A percentile compares a stretch with the other conserved stretches of the same genome.
Conservation (phyloP, 2,329 filamentous ascomycete genomes). For the Diaporthe helianthi region DNA sequence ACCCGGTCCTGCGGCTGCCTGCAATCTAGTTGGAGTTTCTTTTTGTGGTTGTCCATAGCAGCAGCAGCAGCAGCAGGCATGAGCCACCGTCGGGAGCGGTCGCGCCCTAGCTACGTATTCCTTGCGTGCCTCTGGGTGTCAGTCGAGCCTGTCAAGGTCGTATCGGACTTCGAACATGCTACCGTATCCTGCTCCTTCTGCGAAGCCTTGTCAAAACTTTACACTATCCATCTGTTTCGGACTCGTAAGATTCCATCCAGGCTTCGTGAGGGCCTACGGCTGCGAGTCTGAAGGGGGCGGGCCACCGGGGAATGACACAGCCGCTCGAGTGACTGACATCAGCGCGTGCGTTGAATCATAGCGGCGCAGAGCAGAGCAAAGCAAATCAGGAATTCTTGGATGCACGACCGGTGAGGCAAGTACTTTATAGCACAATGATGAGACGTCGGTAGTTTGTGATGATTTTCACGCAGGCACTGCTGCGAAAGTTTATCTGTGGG, state of each 20-base stretch:
- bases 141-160: background rate
- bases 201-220: background rate
- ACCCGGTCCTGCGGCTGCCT: conserved; percentile 26
- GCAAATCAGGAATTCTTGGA: background rate
- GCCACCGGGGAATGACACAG: background rate
- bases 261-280: too few species aligned
- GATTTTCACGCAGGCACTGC: background rate
- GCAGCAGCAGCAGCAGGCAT: background rate
- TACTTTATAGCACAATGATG: background rate
- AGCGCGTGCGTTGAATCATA: background rate
- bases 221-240: background rate
- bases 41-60: background rate
- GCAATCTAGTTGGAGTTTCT: background rate
- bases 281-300: background rate
- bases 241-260: too few species aligned
- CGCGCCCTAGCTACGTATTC: background rate
- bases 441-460: conserved; percentile 15
- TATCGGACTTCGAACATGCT: background rate
- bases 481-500: conserved; percentile 7
- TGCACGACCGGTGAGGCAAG: background rate
- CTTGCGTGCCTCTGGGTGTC: background rate
- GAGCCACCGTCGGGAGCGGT: background rate
- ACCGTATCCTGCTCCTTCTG: background rate
- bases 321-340: background rate
- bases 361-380: background rate